These are phyloP conservation scores for Jackrogersella multiformis DNA, from an alignment of 495 filamentous ascomycete species.

Conservation along the genomic window DNA sequence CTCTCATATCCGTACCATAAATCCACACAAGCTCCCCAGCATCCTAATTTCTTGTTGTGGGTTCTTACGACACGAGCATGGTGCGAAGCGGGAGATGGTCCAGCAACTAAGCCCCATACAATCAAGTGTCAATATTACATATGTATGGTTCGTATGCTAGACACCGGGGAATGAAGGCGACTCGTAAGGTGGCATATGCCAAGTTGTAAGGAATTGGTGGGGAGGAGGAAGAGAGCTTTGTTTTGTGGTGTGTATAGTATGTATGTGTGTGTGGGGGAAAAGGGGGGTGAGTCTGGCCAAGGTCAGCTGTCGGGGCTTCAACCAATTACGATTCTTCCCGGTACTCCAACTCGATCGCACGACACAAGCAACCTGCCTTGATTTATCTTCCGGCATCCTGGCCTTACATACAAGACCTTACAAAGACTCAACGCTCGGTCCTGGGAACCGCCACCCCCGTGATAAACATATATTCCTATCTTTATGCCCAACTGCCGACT, in stretches of 20 bases:
- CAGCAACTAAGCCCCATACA: background rate
- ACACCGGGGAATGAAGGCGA: background rate
- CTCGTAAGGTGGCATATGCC: slow-evolving; percentile 31
- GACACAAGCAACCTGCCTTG: slow-evolving; percentile 20
- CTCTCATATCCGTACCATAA: slow-evolving; percentile 32
- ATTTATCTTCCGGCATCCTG: slow-evolving; percentile 28
- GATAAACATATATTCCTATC: slow-evolving; percentile 16
- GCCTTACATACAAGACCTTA: slow-evolving; percentile 10
- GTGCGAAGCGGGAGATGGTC: slow-evolving; percentile 29
- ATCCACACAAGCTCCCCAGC: background rate
- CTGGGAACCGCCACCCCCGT: slow-evolving; percentile 27
- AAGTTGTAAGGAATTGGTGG: slow-evolving; percentile 22
- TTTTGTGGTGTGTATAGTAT: slow-evolving; percentile 32
- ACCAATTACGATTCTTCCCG: slow-evolving; percentile 39
- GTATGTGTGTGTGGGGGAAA: slow-evolving; percentile 28
- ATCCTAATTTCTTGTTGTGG: background rate
- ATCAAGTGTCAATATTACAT: slow-evolving; percentile 5
- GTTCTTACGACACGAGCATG: slow-evolving; percentile 14
- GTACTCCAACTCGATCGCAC: slow-evolving; percentile 38
- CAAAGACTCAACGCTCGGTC: too few species aligned
- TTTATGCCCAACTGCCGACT: background rate
- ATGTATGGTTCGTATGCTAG: slow-evolving; percentile 14
- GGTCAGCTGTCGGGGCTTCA: slow-evolving; percentile 33
- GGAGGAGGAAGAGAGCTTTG: slow-evolving; percentile 12
- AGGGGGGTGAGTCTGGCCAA: slow-evolving; percentile 25